phyloP scores from a whole-genome alignment of 306 rosid species.

The Arachis stenosperma region DNA sequence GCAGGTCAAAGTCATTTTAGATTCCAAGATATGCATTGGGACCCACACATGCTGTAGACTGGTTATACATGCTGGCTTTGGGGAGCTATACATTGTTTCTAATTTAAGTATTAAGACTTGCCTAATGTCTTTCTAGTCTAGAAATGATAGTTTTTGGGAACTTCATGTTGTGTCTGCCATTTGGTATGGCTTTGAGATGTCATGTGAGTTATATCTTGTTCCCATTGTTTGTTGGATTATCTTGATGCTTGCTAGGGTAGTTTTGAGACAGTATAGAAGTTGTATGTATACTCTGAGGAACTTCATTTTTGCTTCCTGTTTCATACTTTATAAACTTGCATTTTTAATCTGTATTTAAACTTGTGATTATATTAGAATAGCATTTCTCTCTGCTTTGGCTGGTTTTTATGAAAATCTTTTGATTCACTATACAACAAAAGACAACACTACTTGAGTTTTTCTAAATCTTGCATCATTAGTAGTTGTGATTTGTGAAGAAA shows the following conservation, averaged over 20 bases:
- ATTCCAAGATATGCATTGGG: background rate
- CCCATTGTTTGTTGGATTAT: conserved; percentile 22
- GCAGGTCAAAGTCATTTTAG: background rate
- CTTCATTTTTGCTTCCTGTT: conserved; percentile 1
- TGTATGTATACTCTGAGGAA: background rate
- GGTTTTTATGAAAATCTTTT: background rate
- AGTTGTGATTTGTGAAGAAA: background rate
- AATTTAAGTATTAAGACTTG: conserved; percentile 1
- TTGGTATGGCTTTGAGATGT: background rate
- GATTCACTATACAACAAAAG: conserved; percentile 23
- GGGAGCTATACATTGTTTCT: background rate
- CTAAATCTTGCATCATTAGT: background rate
- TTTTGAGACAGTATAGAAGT: conserved; percentile 1
- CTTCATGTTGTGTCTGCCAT: background rate
- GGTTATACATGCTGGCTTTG: background rate
- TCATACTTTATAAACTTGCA: background rate
- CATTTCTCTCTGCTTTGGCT: background rate
- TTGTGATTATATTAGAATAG: background rate
- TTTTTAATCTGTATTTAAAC: conserved; percentile 11
- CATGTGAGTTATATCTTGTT: background rate
- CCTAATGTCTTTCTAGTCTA: background rate
- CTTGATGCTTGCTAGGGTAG: background rate
- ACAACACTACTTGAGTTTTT: background rate
- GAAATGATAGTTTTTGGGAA: background rate
- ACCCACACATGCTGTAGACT: background rate